A percentile compares a stretch with the other conserved stretches of the same genome.
phyloP scores from a whole-genome alignment of 805 yeast genomes.

The Candida berthetii region DNA sequence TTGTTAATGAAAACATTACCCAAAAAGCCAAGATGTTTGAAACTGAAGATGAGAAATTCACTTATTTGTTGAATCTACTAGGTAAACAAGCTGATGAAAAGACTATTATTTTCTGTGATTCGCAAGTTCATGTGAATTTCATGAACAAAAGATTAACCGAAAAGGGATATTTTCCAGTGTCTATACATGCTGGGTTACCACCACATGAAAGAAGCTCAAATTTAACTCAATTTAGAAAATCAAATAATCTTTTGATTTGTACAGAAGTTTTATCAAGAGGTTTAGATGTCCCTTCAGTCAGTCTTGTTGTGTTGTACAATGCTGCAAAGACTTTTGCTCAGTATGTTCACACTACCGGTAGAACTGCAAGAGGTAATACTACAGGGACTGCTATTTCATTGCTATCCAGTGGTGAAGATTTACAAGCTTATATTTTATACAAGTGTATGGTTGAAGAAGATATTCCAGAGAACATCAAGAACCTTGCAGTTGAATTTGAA shows the following conservation, averaged over 20 bases:
- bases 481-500: constrained; percentile 49
- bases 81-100: constrained; percentile 41
- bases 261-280: constrained; percentile 97
- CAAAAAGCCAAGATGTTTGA: constrained; percentile 64
- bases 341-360: constrained; percentile 91
- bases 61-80: constrained; percentile 46
- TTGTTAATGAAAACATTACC: constrained; percentile 73
- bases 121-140: constrained; percentile 81
- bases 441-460: constrained; percentile 43
- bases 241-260: constrained; percentile 66
- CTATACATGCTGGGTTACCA: constrained; percentile 91
- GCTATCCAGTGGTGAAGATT: constrained; percentile 55
- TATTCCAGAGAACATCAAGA: constrained; percentile 43
- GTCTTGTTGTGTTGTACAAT: constrained; percentile 75
- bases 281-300: constrained; percentile 81
- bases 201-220: constrained; percentile 77
- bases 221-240: constrained; percentile 57
- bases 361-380: constrained; percentile 84
- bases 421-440: constrained; percentile 53
- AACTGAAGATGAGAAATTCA: constrained; percentile 49
- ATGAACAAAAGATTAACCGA: constrained; percentile 47
- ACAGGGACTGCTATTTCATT: constrained; percentile 77
- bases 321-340: constrained; percentile 89
- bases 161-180: constrained; percentile 51
- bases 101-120: constrained; percentile 77